Evolutionary conservation across 2,329 filamentous ascomycete species (phyloP), one percentile per base, ranked within the genome.

Genomic region (Lachnellula cervina): DNA sequence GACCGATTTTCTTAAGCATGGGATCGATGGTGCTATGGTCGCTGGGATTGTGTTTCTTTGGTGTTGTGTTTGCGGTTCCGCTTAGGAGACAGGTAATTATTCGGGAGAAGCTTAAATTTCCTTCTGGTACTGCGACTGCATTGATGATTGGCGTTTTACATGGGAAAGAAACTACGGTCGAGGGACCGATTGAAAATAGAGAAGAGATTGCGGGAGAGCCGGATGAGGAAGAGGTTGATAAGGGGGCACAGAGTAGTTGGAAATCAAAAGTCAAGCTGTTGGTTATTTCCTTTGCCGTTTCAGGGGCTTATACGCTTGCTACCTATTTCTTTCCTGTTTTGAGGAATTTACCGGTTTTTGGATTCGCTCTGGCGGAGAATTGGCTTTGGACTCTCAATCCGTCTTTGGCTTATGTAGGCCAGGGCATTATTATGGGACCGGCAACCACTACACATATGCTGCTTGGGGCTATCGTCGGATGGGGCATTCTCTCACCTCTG

Each of bases 381-480:
- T 99, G 93, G 93, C 80, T 97, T 1, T 99, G 94, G 94, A 94
- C 90, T 0, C 76, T 99, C 6, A 99, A 99, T 63, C 94, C 94
- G 0, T 97, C 91, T 46, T 87, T 96, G n/a, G 94, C 94, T 2
- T 99, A 99, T 70, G 85, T 97, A 25, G 94, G 94, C 0, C 94
- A 99, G 73, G 94, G 94, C 11, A 95, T 99, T 59, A 97, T 99
- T 67, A 99, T 99, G 94, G 94, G 94, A 0, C 89, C 93, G 4
- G 87, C 90, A 40, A 99, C 94, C 0, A 97, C 93, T 3, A 79
- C 96, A 51, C 93, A 97, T 65, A 99, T 99, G 94, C 80, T 96
- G 1, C 75, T 97, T 2, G 94, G 94, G 5, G 92, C 94, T 3
- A 70, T 96, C 16, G 68, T 97, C 9, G 94, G 94, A 25, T 99